phyloP scores from a whole-genome alignment of 768 basidiomycete genomes.

The Mycena leptocephala region DNA sequence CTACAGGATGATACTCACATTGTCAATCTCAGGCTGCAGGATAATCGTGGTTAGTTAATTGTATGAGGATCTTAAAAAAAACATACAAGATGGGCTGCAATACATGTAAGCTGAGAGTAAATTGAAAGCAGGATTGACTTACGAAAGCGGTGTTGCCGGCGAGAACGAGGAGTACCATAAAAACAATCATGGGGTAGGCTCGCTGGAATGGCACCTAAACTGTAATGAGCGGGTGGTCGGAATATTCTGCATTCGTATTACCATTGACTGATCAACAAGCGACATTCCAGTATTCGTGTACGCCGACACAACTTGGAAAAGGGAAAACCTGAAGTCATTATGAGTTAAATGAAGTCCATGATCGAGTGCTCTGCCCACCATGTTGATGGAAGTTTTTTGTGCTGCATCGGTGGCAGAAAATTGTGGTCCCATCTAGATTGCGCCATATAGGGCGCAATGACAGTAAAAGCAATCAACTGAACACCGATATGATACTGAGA shows the following conservation, averaged over 20 bases:
- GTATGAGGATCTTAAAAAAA: not conserved
- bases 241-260: not conserved
- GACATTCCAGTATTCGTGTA: slow-evolving; percentile 94
- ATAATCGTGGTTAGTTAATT: not conserved
- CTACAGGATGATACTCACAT: slow-evolving; percentile 70
- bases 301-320: slow-evolving; percentile 89
- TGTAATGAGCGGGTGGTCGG: not conserved
- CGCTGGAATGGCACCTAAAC: slow-evolving; percentile 82
- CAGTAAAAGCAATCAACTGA: slow-evolving; percentile 79
- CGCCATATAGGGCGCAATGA: slow-evolving; percentile 89
- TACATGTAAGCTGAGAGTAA: slow-evolving; percentile 4
- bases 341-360: not conserved
- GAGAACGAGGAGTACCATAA: slow-evolving; percentile 82
- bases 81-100: slow-evolving; percentile 88
- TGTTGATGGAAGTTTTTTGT: slow-evolving; percentile 68
- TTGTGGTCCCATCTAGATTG: slow-evolving; percentile 70
- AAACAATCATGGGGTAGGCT: slow-evolving; percentile 86
- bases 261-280: slow-evolving; percentile 90
- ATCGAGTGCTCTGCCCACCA: slow-evolving; percentile 65
- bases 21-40: slow-evolving; percentile 78
- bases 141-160: slow-evolving; percentile 97
- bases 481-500: slow-evolving; percentile 83
- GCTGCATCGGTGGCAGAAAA: slow-evolving; percentile 74
- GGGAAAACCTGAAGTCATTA: slow-evolving; percentile 74
- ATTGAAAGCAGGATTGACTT: slow-evolving; percentile 54